Conservation (phyloP, 1,284 basidiomycete species). For the Rhodotorula sp. region DNA sequence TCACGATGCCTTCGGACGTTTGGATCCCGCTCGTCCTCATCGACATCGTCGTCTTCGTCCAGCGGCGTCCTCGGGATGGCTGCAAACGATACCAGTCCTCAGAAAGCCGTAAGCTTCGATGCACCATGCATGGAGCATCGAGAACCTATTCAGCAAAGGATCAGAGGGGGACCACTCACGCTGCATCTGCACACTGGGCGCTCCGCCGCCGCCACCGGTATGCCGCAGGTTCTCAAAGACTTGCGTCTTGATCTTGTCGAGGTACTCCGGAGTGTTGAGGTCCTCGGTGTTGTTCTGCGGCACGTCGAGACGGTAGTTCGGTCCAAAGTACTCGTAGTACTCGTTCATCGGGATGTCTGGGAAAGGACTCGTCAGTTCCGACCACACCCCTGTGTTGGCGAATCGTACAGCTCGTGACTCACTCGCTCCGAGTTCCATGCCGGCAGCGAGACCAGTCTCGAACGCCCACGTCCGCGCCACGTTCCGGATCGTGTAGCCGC, state of each 20-base stretch:
- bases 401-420: constrained; percentile 40
- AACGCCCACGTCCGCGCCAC: constrained; percentile 97
- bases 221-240: constrained; percentile 87
- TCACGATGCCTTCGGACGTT: constrained; percentile 29
- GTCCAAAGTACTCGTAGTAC: constrained; percentile 99
- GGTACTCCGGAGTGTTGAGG: constrained; percentile 86
- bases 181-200: constrained; percentile 85
- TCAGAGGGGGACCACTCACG: constrained; percentile 55
- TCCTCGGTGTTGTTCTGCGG: constrained; percentile 94
- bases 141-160: not conserved
- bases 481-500: constrained; percentile 98
- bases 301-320: constrained; percentile 96
- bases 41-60: constrained; percentile 77
- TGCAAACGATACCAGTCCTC: constrained; percentile 45
- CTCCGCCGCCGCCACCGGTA: constrained; percentile 61
- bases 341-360: constrained; percentile 92
- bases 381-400: too few species aligned
- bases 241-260: constrained; percentile 87
- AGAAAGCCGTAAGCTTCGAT: not conserved
- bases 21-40: constrained; percentile 58
- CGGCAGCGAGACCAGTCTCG: constrained; percentile 95
- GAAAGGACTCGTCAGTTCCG: too few species aligned
- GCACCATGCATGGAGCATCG: not conserved
- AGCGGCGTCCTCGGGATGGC: constrained; percentile 69
- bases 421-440: constrained; percentile 86